Conservation (phyloP, 768 basidiomycete species). For the Cystofilobasidium macerans region DNA sequence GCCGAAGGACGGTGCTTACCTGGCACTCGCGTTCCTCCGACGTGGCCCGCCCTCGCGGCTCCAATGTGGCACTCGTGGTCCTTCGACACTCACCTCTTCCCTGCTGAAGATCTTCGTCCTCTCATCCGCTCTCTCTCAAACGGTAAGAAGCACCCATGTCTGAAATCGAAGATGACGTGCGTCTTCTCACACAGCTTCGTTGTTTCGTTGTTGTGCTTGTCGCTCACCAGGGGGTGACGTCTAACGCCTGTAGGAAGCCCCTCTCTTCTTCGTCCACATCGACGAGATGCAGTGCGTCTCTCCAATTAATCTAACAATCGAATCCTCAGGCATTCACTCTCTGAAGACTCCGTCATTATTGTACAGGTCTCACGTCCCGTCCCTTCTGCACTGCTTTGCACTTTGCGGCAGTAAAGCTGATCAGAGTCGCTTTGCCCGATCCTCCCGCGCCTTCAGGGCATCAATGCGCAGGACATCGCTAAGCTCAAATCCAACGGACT, state of each 20-base stretch:
- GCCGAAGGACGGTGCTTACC: too few relatives aligned
- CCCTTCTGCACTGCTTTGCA: background rate
- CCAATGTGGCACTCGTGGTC: too few relatives aligned
- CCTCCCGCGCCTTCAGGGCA: constrained; percentile 2
- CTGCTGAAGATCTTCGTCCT: too few relatives aligned
- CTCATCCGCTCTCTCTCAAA: background rate
- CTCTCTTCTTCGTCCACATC: constrained; percentile 23
- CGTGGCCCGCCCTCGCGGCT: too few relatives aligned
- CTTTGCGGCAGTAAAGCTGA: too few relatives aligned
- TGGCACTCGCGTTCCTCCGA: too few relatives aligned
- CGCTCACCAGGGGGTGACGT: too few relatives aligned
- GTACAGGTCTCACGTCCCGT: background rate
- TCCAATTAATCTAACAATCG: too few relatives aligned
- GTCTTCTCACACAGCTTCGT: background rate
- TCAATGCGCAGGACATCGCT: constrained; percentile 22
- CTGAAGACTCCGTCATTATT: background rate
- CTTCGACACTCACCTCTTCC: too few relatives aligned
- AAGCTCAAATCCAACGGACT: constrained; percentile 23
- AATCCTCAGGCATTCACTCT: too few relatives aligned
- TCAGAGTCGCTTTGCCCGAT: background rate
- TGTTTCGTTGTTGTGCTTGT: background rate
- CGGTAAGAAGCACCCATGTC: constrained; percentile 3
- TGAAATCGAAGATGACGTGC: constrained; percentile 18
- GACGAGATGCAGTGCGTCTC: constrained; percentile 17
- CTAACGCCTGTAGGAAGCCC: background rate